Percentiles rank a stretch among this genome's conserved stretches.
These are phyloP conservation scores for Candida hungchunana DNA, from an alignment of 805 yeast genomes.

Conservation along the genomic window DNA sequence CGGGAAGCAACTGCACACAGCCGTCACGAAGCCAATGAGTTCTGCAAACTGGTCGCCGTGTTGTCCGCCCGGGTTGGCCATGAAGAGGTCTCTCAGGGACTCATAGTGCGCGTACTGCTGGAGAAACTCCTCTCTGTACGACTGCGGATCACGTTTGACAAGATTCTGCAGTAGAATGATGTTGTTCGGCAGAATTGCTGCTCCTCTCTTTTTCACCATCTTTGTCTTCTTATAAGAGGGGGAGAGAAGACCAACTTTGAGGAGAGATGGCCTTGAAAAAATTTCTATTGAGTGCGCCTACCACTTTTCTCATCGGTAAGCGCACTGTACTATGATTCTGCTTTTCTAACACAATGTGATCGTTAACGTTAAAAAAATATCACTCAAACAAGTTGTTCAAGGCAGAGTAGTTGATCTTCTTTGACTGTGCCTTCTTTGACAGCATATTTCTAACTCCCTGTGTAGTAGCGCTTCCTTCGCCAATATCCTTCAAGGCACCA, in stretches of 20 bases:
- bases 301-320: slow-evolving; percentile 1
- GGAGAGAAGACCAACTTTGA: too few species aligned
- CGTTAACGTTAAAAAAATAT: too few species aligned
- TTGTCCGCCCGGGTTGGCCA: slow-evolving; percentile 57
- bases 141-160: slow-evolving; percentile 89
- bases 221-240: not conserved
- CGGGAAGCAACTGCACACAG: slow-evolving; percentile 88
- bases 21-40: slow-evolving; percentile 84
- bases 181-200: slow-evolving; percentile 89
- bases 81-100: slow-evolving; percentile 81
- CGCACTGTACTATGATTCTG: too few species aligned
- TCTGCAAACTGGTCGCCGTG: slow-evolving; percentile 60
- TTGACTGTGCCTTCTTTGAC: slow-evolving; percentile 70
- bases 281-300: not conserved
- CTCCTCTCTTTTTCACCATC: slow-evolving; percentile 88
- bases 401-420: slow-evolving; percentile 86
- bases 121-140: slow-evolving; percentile 89
- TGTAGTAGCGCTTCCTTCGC: slow-evolving; percentile 52
- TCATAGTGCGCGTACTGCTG: slow-evolving; percentile 93
- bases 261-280: not conserved
- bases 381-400: slow-evolving; percentile 48
- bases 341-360: too few species aligned
- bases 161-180: slow-evolving; percentile 87
- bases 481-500: slow-evolving; percentile 41
- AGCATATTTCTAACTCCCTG: slow-evolving; percentile 78